Percentiles rank a stretch among this genome's conserved stretches.
Conservation (phyloP, 192 early-diverging fungal species). For the Dissophora globulifera region DNA sequence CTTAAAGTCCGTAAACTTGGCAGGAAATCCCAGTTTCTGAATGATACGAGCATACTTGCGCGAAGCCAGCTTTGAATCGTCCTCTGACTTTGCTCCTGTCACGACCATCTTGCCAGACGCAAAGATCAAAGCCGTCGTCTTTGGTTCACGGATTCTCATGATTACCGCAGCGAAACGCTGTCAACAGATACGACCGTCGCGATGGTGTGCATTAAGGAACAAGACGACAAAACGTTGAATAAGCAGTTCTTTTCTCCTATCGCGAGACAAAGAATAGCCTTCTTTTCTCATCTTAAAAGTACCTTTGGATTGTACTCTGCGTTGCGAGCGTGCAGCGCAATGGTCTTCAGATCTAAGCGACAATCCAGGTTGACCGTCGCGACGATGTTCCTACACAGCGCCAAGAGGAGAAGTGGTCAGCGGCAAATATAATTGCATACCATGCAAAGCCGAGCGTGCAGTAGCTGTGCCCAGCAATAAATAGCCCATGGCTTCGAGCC, state of each 20-base stretch:
- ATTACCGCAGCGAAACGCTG: constrained; percentile 99
- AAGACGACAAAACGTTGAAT: constrained; percentile 38
- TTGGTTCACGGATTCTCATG: constrained; percentile 99
- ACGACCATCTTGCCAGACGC: constrained; percentile 99
- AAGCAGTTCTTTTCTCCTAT: constrained; percentile 3
- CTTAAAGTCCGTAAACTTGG: constrained; percentile 99
- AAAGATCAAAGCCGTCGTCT: constrained; percentile 99
- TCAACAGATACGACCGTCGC: too few species aligned
- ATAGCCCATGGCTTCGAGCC: not conserved
- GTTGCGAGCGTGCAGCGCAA: constrained; percentile 98
- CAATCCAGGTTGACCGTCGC: constrained; percentile 99
- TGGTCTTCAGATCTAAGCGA: constrained; percentile 97
- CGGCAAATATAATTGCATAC: too few species aligned
- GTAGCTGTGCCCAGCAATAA: not conserved
- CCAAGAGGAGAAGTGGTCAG: too few species aligned
- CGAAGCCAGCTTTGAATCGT: constrained; percentile 94
- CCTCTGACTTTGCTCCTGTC: constrained; percentile 97
- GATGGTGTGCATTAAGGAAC: too few species aligned
- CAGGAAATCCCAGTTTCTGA: constrained; percentile 97
- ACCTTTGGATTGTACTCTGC: constrained; percentile 99
- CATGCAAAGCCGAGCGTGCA: not conserved
- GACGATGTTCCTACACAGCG: constrained; percentile 87
- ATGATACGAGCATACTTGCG: constrained; percentile 99
- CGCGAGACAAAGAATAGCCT: not conserved
- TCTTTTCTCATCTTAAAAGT: constrained; percentile 7